Conservation (phyloP, 2,329 filamentous ascomycete genomes). For the Aspergillus arachidicola region DNA sequence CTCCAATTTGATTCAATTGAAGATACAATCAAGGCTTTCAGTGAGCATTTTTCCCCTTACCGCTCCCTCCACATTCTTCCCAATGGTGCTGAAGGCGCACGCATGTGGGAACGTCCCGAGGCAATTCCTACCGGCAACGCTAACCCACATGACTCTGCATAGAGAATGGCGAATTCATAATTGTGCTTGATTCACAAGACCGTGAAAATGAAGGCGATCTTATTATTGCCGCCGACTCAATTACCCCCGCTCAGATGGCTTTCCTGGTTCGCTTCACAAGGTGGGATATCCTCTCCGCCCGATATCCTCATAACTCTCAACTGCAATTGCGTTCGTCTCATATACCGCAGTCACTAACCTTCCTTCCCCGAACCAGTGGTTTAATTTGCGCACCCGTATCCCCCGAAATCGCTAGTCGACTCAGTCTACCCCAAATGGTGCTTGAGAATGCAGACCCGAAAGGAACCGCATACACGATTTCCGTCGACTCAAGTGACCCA, state of each 20-base stretch:
- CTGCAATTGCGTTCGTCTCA: background rate
- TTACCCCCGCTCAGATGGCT: constrained; percentile 89
- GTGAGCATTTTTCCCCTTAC: constrained; percentile 30
- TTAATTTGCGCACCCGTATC: constrained; percentile 87
- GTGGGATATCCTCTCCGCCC: constrained; percentile 29
- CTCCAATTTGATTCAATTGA: constrained; percentile 46
- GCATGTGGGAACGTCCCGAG: background rate
- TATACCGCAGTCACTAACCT: background rate
- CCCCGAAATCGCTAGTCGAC: constrained; percentile 66
- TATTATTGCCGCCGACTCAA: constrained; percentile 83
- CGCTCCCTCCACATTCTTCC: background rate
- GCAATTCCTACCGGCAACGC: background rate
- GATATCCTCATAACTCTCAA: background rate
- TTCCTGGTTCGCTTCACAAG: constrained; percentile 91
- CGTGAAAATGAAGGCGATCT: constrained; percentile 99
- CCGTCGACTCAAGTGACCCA: constrained; percentile 75
- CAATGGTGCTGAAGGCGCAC: background rate
- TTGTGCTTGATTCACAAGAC: constrained; percentile 87
- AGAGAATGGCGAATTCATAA: constrained; percentile 87
- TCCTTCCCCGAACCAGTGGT: constrained; percentile 57
- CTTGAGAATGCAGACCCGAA: constrained; percentile 76
- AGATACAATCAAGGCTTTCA: constrained; percentile 45
- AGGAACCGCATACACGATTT: constrained; percentile 89
- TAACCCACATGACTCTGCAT: constrained; percentile 14
- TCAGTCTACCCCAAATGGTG: constrained; percentile 91